Evolutionary conservation across 768 basidiomycete genomes (phyloP).

Genomic region (Rhodotorula babjevae): DNA sequence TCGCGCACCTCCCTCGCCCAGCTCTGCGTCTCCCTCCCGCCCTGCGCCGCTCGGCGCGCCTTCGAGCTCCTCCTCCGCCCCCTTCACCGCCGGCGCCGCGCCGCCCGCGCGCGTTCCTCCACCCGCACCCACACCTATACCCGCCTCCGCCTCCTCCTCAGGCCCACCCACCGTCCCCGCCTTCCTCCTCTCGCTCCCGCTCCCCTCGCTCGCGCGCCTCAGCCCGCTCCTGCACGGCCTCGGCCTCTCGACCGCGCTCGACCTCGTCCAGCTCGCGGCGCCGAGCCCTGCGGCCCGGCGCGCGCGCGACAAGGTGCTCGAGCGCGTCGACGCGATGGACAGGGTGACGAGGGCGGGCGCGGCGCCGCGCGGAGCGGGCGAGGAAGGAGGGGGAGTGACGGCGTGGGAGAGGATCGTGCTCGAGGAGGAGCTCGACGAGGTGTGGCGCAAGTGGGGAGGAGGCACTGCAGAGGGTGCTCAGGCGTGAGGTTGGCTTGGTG

Average conservation of each 20-base stretch:
- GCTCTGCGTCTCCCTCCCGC: not conserved
- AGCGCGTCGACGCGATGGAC: slow-evolving; percentile 3
- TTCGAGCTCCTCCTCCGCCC: not conserved
- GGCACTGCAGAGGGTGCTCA: not conserved
- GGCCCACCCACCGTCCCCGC: not conserved
- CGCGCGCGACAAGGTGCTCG: slow-evolving; percentile 5
- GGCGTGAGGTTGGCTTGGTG: not conserved
- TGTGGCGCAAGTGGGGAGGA: not conserved
- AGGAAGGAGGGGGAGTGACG: not conserved
- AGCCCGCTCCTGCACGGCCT: slow-evolving; percentile 3
- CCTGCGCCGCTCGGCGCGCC: not conserved
- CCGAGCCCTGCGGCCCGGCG: not conserved
- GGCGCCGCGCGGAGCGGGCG: not conserved
- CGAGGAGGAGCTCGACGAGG: slow-evolving; percentile 9
- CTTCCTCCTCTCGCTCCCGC: slow-evolving; percentile 26
- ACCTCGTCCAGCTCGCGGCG: slow-evolving; percentile 17
- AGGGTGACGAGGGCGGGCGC: not conserved
- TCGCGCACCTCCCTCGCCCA: not conserved
- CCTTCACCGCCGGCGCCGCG: not conserved
- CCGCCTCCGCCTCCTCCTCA: not conserved
- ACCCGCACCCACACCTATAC: not conserved
- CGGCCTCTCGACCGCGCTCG: slow-evolving; percentile 7
- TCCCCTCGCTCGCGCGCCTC: slow-evolving; percentile 28
- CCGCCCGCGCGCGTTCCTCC: too few relatives aligned
- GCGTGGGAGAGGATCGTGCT: slow-evolving; percentile 18